A percentile compares a stretch with the other conserved stretches of the same genome.
Evolutionary conservation across 2,329 filamentous ascomycete species (phyloP).

Genomic region (Pestalotiopsis sp.): DNA sequence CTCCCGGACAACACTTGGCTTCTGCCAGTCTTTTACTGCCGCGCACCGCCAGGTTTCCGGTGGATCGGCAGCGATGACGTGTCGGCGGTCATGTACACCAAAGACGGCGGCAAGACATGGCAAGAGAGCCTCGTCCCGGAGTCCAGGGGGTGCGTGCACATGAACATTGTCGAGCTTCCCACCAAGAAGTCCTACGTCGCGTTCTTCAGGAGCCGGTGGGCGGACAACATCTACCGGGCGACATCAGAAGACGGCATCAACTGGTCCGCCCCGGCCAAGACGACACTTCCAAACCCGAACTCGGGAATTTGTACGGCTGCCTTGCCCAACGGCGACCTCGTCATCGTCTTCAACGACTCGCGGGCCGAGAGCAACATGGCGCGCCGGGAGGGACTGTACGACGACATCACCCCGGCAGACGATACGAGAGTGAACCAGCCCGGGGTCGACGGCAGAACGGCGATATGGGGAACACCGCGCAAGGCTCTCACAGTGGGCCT

Average conservation of each 20-base stretch:
- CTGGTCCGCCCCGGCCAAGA: constrained; percentile 39
- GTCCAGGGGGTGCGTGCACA: constrained; percentile 43
- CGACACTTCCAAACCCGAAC: constrained; percentile 44
- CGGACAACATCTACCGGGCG: constrained; percentile 43
- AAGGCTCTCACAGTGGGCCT: constrained; percentile 36
- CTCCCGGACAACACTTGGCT: constrained; percentile 41
- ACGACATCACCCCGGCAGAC: constrained; percentile 43
- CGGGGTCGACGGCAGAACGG: constrained; percentile 36
- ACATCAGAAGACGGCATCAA: constrained; percentile 39
- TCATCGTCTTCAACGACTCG: constrained; percentile 44
- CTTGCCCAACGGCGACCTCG: constrained; percentile 35
- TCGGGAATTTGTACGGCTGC: constrained; percentile 42
- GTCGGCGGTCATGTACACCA: constrained; percentile 38
- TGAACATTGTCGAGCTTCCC: constrained; percentile 39
- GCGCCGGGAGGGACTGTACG: constrained; percentile 43
- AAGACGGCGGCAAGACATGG: constrained; percentile 42
- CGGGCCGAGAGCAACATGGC: constrained; percentile 31
- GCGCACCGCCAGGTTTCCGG: constrained; percentile 38
- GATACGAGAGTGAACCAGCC: constrained; percentile 42
- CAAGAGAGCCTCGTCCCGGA: constrained; percentile 37
- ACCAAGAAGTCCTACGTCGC: constrained; percentile 32
- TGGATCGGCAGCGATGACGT: constrained; percentile 49
- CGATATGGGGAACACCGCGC: constrained; percentile 45
- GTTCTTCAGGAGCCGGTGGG: constrained; percentile 46
- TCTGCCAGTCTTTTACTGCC: constrained; percentile 45